These are phyloP conservation scores for Cadophora luteo-olivacea DNA, from an alignment of 2,329 filamentous ascomycete species.

Conservation along the genomic window DNA sequence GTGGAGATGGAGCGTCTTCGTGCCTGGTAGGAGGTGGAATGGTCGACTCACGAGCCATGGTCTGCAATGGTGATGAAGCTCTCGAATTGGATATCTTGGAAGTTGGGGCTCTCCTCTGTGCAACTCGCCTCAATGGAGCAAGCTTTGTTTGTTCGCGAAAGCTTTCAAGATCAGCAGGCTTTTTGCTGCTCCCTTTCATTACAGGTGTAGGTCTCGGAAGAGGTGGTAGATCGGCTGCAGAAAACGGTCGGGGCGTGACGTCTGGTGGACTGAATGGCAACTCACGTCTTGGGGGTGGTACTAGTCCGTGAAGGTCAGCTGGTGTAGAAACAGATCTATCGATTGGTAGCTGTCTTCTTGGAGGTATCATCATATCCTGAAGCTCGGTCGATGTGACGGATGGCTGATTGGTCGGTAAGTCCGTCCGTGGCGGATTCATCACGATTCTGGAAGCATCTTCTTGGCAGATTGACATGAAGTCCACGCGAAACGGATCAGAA, in stretches of 20 bases:
- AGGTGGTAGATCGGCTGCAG: constrained; percentile 31
- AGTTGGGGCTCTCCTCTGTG: constrained; percentile 23
- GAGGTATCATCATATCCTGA: constrained; percentile 27
- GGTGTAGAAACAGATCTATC: constrained; percentile 32
- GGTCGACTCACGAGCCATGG: neutral
- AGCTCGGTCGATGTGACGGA: constrained; percentile 13
- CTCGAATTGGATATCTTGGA: constrained; percentile 5
- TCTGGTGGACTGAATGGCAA: constrained; percentile 39
- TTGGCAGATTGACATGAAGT: neutral
- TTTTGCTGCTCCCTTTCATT: neutral
- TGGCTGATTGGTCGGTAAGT: neutral
- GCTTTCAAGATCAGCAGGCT: constrained; percentile 4
- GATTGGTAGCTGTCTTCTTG: constrained; percentile 1
- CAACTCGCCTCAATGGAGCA: constrained; percentile 27
- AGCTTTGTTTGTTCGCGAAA: constrained; percentile 17
- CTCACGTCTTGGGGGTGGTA: constrained; percentile 37
- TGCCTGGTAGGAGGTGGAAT: constrained; percentile 11
- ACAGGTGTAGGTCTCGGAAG: constrained; percentile 39
- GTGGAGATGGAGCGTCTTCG: constrained; percentile 29
- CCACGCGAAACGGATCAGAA: constrained; percentile 15
- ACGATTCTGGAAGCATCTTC: neutral
- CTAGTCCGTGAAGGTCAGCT: constrained; percentile 15
- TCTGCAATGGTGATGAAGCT: constrained; percentile 3
- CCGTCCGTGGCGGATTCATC: neutral
- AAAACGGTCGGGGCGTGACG: constrained; percentile 15